phyloP scores from a whole-genome alignment of 1,284 basidiomycete genomes.

The Somion occarium region DNA sequence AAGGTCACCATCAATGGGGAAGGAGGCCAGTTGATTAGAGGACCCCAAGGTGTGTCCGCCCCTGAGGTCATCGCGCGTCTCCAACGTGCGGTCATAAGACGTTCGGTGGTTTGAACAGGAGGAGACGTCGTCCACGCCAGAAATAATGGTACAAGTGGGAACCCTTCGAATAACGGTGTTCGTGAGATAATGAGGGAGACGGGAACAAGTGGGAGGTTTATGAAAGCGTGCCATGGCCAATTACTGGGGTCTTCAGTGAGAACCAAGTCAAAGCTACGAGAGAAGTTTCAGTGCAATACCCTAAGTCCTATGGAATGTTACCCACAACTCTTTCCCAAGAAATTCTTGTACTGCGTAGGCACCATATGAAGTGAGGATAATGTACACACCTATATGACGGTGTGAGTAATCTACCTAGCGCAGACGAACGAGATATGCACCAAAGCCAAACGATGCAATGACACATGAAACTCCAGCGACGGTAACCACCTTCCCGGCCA shows the following conservation, averaged over 20 bases:
- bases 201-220: conserved; percentile 66
- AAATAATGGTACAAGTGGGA: conserved; percentile 51
- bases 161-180: conserved; percentile 43
- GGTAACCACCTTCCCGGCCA: conserved; percentile 46
- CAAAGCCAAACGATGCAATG: conserved; percentile 37
- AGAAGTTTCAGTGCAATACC: not conserved
- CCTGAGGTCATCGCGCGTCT: not conserved
- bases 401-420: not conserved
- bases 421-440: conserved; percentile 23
- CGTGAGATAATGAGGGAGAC: conserved; percentile 53
- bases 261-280: conserved; percentile 47
- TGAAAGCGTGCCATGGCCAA: conserved; percentile 67
- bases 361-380: conserved; percentile 63
- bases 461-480: conserved; percentile 40
- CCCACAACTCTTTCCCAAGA: conserved; percentile 59
- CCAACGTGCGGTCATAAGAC: conserved; percentile 5
- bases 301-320: not conserved
- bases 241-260: conserved; percentile 59
- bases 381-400: conserved; percentile 46
- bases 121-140: conserved; percentile 59
- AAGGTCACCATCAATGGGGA: conserved; percentile 56
- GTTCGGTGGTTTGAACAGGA: conserved; percentile 29
- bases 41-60: conserved; percentile 9
- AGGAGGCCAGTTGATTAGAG: conserved; percentile 50
- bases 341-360: conserved; percentile 67